Conservation (phyloP, 2,329 filamentous ascomycete species). For the Biscogniauxia mediterranea region DNA sequence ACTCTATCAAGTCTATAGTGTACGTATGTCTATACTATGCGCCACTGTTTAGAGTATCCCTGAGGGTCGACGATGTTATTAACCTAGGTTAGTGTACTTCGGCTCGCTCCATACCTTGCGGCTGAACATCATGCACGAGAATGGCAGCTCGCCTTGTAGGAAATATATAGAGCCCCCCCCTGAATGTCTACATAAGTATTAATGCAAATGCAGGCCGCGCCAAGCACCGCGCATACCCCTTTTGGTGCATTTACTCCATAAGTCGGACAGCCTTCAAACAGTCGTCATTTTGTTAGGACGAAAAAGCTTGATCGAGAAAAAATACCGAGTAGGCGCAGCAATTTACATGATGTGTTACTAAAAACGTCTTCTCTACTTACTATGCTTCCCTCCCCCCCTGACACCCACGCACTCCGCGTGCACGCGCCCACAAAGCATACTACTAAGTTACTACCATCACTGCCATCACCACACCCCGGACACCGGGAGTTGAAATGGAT, state of each 20-base stretch:
- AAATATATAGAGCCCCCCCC: not conserved
- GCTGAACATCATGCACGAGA: not conserved
- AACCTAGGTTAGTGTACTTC: too few relatives aligned
- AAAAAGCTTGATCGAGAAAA: not conserved
- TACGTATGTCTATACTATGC: not conserved
- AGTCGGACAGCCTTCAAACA: not conserved
- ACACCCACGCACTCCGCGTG: too few relatives aligned
- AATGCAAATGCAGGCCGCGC: not conserved
- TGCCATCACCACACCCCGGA: not conserved
- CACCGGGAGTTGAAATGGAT: not conserved
- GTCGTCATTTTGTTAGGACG: not conserved
- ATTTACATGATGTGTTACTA: not conserved
- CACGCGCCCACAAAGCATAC: too few relatives aligned
- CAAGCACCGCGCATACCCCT: not conserved
- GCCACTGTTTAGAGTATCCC: not conserved
- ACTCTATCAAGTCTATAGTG: not conserved
- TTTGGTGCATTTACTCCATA: not conserved
- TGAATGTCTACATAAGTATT: not conserved
- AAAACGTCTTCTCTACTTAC: not conserved
- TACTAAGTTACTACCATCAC: too few relatives aligned
- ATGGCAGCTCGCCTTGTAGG: not conserved
- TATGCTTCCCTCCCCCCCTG: too few relatives aligned
- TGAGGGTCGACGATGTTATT: not conserved
- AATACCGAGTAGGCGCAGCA: not conserved
- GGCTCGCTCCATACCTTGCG: not conserved